These are phyloP conservation scores for Mrakia gelida DNA, from an alignment of 768 basidiomycete genomes.

Conservation along the genomic window DNA sequence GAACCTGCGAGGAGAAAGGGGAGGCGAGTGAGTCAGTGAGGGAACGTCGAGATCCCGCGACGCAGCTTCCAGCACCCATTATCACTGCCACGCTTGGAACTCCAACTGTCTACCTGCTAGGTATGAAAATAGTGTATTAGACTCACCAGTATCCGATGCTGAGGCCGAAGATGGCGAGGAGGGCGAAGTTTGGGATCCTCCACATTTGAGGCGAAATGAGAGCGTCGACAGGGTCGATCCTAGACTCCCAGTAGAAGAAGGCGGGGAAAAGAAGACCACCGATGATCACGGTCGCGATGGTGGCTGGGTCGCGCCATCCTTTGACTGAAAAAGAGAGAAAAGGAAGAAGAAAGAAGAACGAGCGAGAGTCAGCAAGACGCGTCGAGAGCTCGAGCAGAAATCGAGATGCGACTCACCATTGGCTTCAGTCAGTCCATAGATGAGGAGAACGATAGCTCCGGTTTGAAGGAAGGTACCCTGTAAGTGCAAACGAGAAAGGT, in stretches of 20 bases:
- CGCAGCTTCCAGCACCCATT: no score
- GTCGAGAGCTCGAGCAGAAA: no score
- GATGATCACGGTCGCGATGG: constrained; percentile 38
- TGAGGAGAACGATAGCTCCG: constrained; percentile 34
- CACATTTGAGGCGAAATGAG: constrained; percentile 32
- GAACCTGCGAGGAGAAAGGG: background rate
- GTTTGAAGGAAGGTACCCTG: constrained; percentile 1
- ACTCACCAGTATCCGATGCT: constrained; percentile 39
- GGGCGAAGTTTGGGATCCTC: constrained; percentile 38
- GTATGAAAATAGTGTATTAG: no score
- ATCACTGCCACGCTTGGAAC: no score
- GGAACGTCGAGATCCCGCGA: no score
- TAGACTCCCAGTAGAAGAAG: constrained; percentile 39
- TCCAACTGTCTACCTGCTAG: no score
- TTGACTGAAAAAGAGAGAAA: background rate
- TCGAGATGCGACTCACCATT: constrained; percentile 13
- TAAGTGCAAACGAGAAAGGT: background rate
- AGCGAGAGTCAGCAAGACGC: no score
- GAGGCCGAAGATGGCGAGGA: constrained; percentile 37
- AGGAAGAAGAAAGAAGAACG: background rate
- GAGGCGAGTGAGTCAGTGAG: background rate
- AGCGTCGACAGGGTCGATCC: constrained; percentile 8
- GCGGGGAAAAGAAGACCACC: constrained; percentile 28
- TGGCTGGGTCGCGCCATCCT: constrained; percentile 27
- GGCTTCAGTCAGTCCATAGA: constrained; percentile 40